Evolutionary conservation across 2,329 filamentous ascomycete genomes (phyloP).

Genomic region (Cladosporium sp.): DNA sequence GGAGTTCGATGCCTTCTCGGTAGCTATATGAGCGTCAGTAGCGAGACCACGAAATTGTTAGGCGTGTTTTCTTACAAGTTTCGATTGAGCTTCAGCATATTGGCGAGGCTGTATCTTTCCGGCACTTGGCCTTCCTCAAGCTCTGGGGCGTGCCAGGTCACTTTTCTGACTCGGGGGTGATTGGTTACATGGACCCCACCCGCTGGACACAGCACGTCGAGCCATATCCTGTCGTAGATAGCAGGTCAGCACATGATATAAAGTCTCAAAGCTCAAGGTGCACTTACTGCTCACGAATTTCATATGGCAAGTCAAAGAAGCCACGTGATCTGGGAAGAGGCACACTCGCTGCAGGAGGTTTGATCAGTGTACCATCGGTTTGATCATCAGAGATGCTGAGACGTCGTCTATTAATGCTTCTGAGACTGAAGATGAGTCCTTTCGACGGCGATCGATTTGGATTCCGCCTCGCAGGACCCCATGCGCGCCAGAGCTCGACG

Average conservation of each 20-base stretch:
- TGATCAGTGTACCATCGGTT: background rate
- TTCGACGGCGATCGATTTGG: background rate
- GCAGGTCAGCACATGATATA: background rate
- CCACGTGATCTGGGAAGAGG: background rate
- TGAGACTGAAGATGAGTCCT: background rate
- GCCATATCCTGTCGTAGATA: background rate
- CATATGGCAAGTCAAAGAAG: slow-evolving; percentile 4
- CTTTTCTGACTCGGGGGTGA: background rate
- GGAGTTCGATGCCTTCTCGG: background rate
- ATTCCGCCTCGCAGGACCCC: background rate
- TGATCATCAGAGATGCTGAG: background rate
- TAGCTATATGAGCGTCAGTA: background rate
- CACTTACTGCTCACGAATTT: slow-evolving; percentile 2
- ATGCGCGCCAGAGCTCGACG: background rate
- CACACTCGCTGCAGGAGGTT: background rate
- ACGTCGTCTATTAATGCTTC: background rate
- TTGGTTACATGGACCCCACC: background rate
- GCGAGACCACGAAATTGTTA: background rate
- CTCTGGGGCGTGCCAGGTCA: background rate
- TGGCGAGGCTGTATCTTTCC: background rate
- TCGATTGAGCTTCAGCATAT: background rate
- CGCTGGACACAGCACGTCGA: background rate
- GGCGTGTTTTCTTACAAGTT: background rate
- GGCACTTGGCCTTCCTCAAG: background rate
- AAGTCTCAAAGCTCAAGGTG: background rate